A percentile compares a stretch with the other conserved stretches of the same genome.
Evolutionary conservation across 306 rosid species (phyloP).

Genomic region (Prunus mira): DNA sequence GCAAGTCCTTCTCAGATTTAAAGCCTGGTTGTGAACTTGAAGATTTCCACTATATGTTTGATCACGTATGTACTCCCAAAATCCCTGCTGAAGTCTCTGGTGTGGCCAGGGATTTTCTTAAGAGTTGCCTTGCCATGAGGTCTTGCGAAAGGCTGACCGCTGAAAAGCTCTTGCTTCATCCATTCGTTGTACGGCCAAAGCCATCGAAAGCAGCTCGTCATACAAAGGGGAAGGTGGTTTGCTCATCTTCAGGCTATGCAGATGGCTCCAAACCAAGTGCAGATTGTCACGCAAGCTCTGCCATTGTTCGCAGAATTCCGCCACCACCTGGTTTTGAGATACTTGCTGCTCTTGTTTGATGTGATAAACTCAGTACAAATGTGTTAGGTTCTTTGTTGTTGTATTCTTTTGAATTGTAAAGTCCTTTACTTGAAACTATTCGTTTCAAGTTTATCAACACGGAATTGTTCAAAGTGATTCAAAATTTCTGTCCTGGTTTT

Average conservation of each 20-base stretch:
- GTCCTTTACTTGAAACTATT: too few species aligned
- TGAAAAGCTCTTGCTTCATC: constrained; percentile 25
- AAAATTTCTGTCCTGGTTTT: too few species aligned
- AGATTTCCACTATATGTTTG: not conserved
- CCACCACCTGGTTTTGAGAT: not conserved
- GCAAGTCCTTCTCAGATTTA: constrained; percentile 16
- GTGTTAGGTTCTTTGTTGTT: not conserved
- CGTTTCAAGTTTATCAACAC: not conserved
- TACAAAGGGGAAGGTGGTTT: not conserved
- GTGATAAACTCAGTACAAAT: not conserved
- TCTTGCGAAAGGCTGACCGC: constrained; percentile 23
- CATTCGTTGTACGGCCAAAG: not conserved
- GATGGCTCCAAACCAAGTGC: too few species aligned
- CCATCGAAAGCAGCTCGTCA: not conserved
- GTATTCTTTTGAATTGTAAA: too few species aligned
- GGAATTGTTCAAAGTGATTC: too few species aligned
- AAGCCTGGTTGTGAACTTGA: not conserved
- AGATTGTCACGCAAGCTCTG: too few species aligned
- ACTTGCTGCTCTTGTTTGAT: not conserved
- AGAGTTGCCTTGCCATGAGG: too few species aligned
- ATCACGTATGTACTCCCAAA: constrained; percentile 4
- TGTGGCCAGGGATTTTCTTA: constrained; percentile 1
- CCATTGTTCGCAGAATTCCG: not conserved
- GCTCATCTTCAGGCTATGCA: too few species aligned
- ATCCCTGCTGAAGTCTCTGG: constrained; percentile 19